Evolutionary conservation across 495 filamentous ascomycete genomes (phyloP).

Genomic region (Delitschia confertaspora): DNA sequence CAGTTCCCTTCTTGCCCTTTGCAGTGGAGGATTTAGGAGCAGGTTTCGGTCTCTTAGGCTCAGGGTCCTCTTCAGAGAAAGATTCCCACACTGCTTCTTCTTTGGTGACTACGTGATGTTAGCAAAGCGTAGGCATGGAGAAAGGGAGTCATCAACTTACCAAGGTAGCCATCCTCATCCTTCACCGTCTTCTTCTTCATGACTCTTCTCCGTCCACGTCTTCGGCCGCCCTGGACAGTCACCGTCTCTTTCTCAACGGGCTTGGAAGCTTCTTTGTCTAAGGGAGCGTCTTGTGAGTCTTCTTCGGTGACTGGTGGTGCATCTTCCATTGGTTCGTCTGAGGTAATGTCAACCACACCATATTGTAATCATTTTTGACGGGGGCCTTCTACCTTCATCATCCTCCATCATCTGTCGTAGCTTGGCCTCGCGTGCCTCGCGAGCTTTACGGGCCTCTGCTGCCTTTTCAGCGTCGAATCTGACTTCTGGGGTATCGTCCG

Average conservation of each 20-base stretch:
- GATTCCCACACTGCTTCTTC: constrained; percentile 89
- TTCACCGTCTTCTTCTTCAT: constrained; percentile 84
- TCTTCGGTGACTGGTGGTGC: constrained; percentile 31
- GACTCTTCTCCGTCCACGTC: constrained; percentile 71
- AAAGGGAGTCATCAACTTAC: constrained; percentile 47
- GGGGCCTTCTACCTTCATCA: constrained; percentile 53
- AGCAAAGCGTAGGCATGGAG: background rate
- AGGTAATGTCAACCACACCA: background rate
- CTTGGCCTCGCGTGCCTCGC: constrained; percentile 62
- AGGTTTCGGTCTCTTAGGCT: constrained; percentile 53
- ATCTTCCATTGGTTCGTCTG: constrained; percentile 35
- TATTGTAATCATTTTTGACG: too few species aligned
- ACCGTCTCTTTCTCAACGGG: constrained; percentile 28
- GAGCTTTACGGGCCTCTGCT: constrained; percentile 44
- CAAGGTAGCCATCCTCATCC: constrained; percentile 90
- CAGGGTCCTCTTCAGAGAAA: constrained; percentile 86
- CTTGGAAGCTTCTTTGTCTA: constrained; percentile 37
- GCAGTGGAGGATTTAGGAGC: constrained; percentile 28
- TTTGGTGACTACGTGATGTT: constrained; percentile 60
- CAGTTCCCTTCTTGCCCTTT: constrained; percentile 54
- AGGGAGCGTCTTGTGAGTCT: constrained; percentile 38
- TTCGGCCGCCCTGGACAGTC: constrained; percentile 52
- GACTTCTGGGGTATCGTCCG: constrained; percentile 42
- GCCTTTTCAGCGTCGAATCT: constrained; percentile 28
- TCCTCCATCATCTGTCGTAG: constrained; percentile 90